Evolutionary conservation across 345 rosid species (phyloP), one percentile per base, ranked within the genome.

Genomic region (Cardamine occulta): DNA sequence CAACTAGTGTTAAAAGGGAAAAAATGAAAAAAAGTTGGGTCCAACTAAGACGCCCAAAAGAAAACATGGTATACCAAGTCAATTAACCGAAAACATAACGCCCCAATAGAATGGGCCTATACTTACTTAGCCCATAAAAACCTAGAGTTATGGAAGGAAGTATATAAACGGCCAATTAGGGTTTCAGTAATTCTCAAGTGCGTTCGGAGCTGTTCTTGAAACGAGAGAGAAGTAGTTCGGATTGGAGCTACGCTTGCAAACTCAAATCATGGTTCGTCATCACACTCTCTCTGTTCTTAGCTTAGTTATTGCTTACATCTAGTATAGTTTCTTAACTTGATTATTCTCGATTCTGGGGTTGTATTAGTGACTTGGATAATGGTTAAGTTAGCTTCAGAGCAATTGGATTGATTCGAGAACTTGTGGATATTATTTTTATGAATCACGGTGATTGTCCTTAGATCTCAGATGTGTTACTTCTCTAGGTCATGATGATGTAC

Each of bases 161-260:
- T 76, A 70, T 70, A 23, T 76, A 76, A 76, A 62, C 7, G 8
- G 55, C 31, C 17, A 45, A 34, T 45, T 76, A 76, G 80, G 80
- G 80, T 63, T 76, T 69, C 11, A 2, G 39, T 34, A 17, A 0
- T 40, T 32, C 74, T 76, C 35, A 58, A 52, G 49, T 68, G 51
- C 48, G 56, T 68, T 31, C 31, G 1, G 23, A 52, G 74, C 66
- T 57, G 15, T 32, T 19, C 1, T 7, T 18, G 47, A 19, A 7
- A 58, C 15, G 18, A 45, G 21, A 48, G 35, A 39, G 5, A 28
- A 17, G 68, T 31, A 31, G 60, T 53, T 48, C 62, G 13, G 42
- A 76, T 69, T 64, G 37, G 39, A 62, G 58, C 57, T 51, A 59
- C 56, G 6, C 32, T 63, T 54, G 13, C 42, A 24, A 60, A 13